Evolutionary conservation across 805 yeast genomes (phyloP).

Genomic region (Wickerhamiella allomyrinae): DNA sequence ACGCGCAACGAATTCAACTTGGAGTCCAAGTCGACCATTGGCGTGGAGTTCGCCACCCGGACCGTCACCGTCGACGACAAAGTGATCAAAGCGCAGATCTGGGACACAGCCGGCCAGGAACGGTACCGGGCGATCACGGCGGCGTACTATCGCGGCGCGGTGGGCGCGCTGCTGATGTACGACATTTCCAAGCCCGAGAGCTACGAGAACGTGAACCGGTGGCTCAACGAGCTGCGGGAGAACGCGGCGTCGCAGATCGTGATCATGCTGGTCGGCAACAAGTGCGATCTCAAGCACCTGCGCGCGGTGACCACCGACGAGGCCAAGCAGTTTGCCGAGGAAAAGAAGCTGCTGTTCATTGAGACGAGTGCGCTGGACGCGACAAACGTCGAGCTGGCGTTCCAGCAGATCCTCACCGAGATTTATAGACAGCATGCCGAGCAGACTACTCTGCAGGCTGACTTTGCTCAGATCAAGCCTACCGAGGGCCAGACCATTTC

Average conservation of each 20-base stretch:
- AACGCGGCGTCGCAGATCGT: conserved; percentile 96
- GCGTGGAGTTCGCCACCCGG: conserved; percentile 96
- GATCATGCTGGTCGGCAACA: conserved; percentile 92
- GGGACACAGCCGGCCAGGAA: conserved; percentile 99
- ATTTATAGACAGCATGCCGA: conserved; percentile 95
- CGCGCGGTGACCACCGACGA: conserved; percentile 97
- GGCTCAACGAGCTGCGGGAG: conserved; percentile 87
- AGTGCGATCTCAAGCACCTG: conserved; percentile 84
- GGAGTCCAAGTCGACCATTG: conserved; percentile 88
- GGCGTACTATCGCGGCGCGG: conserved; percentile 96
- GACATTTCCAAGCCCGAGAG: conserved; percentile 90
- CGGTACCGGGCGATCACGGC: conserved; percentile 95
- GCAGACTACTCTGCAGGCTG: conserved; percentile 70
- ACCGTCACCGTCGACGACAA: conserved; percentile 91
- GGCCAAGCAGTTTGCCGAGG: conserved; percentile 72
- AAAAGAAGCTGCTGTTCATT: conserved; percentile 80
- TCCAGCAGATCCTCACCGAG: conserved; percentile 82
- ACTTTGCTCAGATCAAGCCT: conserved; percentile 48
- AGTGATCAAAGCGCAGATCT: conserved; percentile 90
- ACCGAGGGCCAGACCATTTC: conserved; percentile 81
- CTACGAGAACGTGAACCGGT: conserved; percentile 79
- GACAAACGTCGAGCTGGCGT: conserved; percentile 88
- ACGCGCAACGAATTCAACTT: conserved; percentile 91
- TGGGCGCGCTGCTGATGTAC: conserved; percentile 90
- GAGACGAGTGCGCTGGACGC: conserved; percentile 92